Percentiles rank a stretch among this genome's conserved stretches.
These are phyloP conservation scores for Hyaloscypha variabilis DNA, from an alignment of 495 filamentous ascomycete genomes.

Conservation along the genomic window DNA sequence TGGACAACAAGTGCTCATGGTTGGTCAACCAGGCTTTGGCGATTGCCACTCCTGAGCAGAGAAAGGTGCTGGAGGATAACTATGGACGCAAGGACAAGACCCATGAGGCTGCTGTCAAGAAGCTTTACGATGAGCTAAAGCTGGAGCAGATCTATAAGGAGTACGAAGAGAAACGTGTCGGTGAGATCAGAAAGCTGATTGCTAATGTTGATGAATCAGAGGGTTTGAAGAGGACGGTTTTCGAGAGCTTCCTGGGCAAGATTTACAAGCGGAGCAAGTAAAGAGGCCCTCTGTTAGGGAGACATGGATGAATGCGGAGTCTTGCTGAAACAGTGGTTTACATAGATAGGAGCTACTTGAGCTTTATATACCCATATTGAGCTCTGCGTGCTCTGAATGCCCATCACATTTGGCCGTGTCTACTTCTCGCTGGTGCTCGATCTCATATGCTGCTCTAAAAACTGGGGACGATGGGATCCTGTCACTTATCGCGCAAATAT, in stretches of 20 bases:
- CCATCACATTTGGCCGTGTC: neutral
- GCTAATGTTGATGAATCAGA: conserved; percentile 76
- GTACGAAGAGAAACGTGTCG: conserved; percentile 85
- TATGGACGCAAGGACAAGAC: conserved; percentile 87
- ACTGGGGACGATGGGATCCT: too few species aligned
- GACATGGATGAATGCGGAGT: neutral
- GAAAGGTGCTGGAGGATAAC: conserved; percentile 76
- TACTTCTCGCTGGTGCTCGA: neutral
- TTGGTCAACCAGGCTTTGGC: conserved; percentile 90
- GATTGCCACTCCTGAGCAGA: conserved; percentile 77
- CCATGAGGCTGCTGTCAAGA: conserved; percentile 84
- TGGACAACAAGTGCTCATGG: conserved; percentile 99
- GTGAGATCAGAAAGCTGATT: conserved; percentile 74
- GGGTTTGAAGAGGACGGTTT: conserved; percentile 86
- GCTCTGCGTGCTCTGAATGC: neutral
- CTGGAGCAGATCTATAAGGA: conserved; percentile 80
- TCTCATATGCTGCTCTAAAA: neutral
- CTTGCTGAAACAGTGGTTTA: neutral
- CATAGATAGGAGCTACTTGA: neutral
- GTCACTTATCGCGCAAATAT: too few species aligned
- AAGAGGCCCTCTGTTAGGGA: neutral
- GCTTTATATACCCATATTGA: neutral
- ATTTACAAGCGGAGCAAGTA: conserved; percentile 97
- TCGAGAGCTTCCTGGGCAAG: conserved; percentile 89
- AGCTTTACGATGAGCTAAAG: conserved; percentile 79